Conservation (phyloP, 768 basidiomycete species). For the Boletus subcaerulescens region DNA sequence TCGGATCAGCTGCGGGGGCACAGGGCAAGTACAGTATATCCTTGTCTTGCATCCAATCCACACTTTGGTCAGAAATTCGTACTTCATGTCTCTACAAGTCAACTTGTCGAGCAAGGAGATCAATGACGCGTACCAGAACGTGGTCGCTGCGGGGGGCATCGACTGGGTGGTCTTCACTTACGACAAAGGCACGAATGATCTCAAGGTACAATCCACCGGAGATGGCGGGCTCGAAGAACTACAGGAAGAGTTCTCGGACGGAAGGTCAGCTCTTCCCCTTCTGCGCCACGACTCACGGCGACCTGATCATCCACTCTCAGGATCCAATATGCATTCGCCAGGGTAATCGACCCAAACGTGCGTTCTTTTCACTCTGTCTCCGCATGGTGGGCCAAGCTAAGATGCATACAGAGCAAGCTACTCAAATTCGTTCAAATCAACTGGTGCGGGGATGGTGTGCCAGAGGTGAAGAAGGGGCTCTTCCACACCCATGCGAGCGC, state of each 20-base stretch:
- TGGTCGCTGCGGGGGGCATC: slow-evolving; percentile 62
- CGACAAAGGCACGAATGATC: slow-evolving; percentile 77
- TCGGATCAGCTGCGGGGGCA: not conserved
- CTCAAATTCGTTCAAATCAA: slow-evolving; percentile 94
- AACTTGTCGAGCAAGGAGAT: slow-evolving; percentile 76
- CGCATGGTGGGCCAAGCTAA: not conserved
- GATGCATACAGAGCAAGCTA: slow-evolving; percentile 58
- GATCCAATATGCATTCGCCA: slow-evolving; percentile 90
- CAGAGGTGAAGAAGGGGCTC: slow-evolving; percentile 86
- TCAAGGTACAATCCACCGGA: slow-evolving; percentile 86
- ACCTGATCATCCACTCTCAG: slow-evolving; percentile 38
- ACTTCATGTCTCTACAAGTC: slow-evolving; percentile 71
- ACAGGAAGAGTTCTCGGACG: slow-evolving; percentile 93
- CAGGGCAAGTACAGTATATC: too few species aligned
- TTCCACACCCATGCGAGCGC: slow-evolving; percentile 86
- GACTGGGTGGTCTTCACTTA: slow-evolving; percentile 83
- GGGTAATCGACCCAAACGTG: slow-evolving; percentile 85
- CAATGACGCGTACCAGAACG: slow-evolving; percentile 68
- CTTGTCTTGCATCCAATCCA: too few species aligned
- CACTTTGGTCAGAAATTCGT: too few species aligned
- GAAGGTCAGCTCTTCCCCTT: slow-evolving; percentile 51
- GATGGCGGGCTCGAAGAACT: slow-evolving; percentile 86
- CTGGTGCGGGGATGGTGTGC: slow-evolving; percentile 98
- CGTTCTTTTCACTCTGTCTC: slow-evolving; percentile 18
- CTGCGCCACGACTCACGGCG: not conserved